Base-by-base conservation (phyloP, 2,329 filamentous ascomycete species). In the Aspergillus sp. region DNA sequence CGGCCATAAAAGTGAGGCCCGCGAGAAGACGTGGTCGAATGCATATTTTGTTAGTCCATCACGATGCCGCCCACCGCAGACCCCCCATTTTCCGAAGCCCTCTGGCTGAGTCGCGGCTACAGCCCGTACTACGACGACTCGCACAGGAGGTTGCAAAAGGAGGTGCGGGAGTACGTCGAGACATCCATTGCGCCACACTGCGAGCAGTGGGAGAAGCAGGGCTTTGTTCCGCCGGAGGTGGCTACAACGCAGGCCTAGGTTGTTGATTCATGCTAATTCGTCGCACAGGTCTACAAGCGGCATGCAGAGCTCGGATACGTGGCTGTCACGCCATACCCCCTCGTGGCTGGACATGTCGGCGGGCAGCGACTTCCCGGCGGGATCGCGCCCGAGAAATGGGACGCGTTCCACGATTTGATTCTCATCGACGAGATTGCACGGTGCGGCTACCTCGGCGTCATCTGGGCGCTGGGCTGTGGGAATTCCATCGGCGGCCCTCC, bases 341-440 rank as follows among this genome's bases (percentile, higher is more conserved):
- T 71, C 3, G 65, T 68, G 1, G 62, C 43, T 0, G 55, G 63
- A 23, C 63, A 69, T 52, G 47, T 72, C 1, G 19, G 61, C 2
- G 62, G 62, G n/a, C 68, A 72, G 49, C 60, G 60, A 2, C 68
- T 74, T 8, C 71, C 72, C 0, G 72, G 66, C 0, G 67, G 69
- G 22, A 71, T 79, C 31, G 63, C 69, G 5, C 63, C 73, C 0
- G 60, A 66, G 2, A 68, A 77, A 45, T 74, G 78, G 59, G 77
- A 80, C 52, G 68, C 68, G 0, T 80, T 79, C 59, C 77, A 79
- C 54, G 67, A 72, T 41, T 50, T 79, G 48, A 69, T 79, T 41
- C 63, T 79, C 28, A 72, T 70, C 13, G 77, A 80, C 49, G 78
- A 80, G 64, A 53, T 72, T 3, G 74, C 72, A 2, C 76, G 77